Evolutionary conservation across 169 alveolate genomes (phyloP).

Genomic region (Eimeria falciformis): DNA sequence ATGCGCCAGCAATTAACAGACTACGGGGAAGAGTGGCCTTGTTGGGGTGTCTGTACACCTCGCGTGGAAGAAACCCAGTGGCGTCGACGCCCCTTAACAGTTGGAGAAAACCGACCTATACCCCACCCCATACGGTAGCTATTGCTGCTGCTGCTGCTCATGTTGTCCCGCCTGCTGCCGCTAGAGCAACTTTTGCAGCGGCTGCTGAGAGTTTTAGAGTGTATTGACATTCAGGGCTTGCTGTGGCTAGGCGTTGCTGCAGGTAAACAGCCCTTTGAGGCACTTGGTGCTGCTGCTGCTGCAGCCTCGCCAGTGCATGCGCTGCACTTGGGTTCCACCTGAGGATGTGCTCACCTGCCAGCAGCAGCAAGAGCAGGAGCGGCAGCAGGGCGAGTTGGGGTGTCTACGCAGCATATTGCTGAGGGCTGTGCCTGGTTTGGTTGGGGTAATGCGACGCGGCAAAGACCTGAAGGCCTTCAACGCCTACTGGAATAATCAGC

Average conservation of each 20-base stretch:
- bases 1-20: conserved; percentile 61
- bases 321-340: conserved; percentile 69
- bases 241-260: conserved; percentile 8
- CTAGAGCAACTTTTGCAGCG: not conserved
- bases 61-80: conserved; percentile 1
- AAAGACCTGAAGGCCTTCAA: conserved; percentile 51
- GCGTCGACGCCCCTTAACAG: conserved; percentile 28
- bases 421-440: conserved; percentile 64
- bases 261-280: conserved; percentile 65
- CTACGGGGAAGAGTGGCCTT: conserved; percentile 70
- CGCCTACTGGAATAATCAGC: conserved; percentile 50
- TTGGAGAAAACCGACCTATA: conserved; percentile 46
- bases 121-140: conserved; percentile 69
- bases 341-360: conserved; percentile 64
- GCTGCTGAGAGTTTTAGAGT: not conserved
- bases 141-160: conserved; percentile 30
- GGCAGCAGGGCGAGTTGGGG: conserved; percentile 54
- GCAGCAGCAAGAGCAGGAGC: conserved; percentile 44
- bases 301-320: conserved; percentile 45
- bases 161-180: not conserved
- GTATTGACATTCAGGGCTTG: conserved; percentile 4
- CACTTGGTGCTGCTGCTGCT: conserved; percentile 62
- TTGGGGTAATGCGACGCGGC: conserved; percentile 36
- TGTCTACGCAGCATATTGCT: conserved; percentile 43
- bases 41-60: conserved; percentile 72